phyloP scores from a whole-genome alignment of 2,329 filamentous ascomycete genomes.

The Cladosporium colombiae region DNA sequence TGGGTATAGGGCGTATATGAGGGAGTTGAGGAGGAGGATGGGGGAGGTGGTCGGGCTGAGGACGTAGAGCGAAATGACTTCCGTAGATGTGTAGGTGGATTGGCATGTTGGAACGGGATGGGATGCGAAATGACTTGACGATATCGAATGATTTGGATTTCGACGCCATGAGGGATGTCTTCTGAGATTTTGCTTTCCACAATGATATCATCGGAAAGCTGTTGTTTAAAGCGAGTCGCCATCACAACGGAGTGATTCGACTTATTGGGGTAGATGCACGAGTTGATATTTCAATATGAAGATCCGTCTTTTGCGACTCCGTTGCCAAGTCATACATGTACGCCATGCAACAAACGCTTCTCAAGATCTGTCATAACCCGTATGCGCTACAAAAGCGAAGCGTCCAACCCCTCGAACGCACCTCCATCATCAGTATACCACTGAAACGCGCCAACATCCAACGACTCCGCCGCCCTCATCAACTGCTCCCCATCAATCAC shows the following conservation, averaged over 20 bases:
- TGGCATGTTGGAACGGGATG: background rate
- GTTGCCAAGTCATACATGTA: no score
- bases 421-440: slow-evolving; percentile 10
- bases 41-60: background rate
- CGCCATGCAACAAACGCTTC: no score
- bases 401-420: slow-evolving; percentile 14
- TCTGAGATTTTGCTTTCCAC: no score
- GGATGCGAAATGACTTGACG: background rate
- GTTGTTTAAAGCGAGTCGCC: no score
- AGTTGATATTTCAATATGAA: no score
- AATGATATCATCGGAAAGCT: no score
- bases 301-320: no score
- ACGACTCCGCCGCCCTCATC: slow-evolving; percentile 84
- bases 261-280: no score
- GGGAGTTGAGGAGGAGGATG: slow-evolving; percentile 14
- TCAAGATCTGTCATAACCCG: background rate
- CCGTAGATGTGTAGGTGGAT: background rate
- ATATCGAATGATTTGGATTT: background rate
- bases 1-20: slow-evolving; percentile 17
- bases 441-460: slow-evolving; percentile 48
- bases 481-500: slow-evolving; percentile 18
- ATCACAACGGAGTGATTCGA: no score
- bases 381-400: background rate
- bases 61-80: no score
- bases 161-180: background rate